A percentile compares a stretch with the other conserved stretches of the same genome.
phyloP scores from a whole-genome alignment of 306 rosid genomes.

The Fragaria nilgerrensis region DNA sequence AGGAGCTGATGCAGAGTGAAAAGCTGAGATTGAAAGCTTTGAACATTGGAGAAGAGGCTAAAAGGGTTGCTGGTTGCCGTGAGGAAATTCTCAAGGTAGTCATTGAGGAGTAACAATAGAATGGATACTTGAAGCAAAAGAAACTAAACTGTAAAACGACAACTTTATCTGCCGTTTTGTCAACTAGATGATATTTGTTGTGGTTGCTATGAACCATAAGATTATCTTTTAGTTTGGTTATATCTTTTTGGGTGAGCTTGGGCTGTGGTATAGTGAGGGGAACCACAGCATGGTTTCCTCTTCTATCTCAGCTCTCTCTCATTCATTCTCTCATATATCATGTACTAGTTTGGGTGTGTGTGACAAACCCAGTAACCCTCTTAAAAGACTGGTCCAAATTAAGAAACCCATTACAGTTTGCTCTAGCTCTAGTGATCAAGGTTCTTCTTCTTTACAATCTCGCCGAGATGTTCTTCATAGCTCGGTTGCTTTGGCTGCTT shows the following conservation, averaged over 20 bases:
- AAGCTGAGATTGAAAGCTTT: conserved; percentile 43
- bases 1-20: conserved; percentile 47
- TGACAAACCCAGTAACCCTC: conserved; percentile 28
- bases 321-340: conserved; percentile 28
- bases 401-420: conserved; percentile 18
- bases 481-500: conserved; percentile 72
- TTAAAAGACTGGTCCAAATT: conserved; percentile 24
- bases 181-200: not conserved
- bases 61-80: conserved; percentile 37
- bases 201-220: conserved; percentile 4
- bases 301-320: conserved; percentile 46
- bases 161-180: not conserved
- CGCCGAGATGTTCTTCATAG: conserved; percentile 38
- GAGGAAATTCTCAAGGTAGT: conserved; percentile 21
- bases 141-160: not conserved
- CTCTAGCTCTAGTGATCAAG: conserved; percentile 10
- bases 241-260: not conserved
- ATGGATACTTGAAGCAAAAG: not conserved
- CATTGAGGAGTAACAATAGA: conserved; percentile 19
- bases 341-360: conserved; percentile 21
- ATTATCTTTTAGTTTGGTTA: not conserved
- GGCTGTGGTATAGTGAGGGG: conserved; percentile 18
- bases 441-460: conserved; percentile 24
- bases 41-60: conserved; percentile 30
- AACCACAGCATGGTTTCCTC: conserved; percentile 54